These are phyloP conservation scores for Kluyveromyces aestuarii DNA, from an alignment of 805 yeast genomes.

Conservation along the genomic window DNA sequence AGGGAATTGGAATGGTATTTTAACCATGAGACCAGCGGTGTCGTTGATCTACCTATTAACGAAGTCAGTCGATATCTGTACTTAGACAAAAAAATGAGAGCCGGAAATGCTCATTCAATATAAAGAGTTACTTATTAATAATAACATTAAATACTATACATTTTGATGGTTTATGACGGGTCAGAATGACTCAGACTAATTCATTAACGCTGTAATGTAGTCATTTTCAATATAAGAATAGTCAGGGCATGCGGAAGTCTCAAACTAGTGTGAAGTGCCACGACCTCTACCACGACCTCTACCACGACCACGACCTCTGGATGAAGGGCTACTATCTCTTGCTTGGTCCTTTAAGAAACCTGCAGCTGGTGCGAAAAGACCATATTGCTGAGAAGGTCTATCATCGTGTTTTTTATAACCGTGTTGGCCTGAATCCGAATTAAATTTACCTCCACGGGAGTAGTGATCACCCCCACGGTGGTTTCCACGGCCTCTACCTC, in stretches of 20 bases:
- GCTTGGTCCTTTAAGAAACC: conserved; percentile 3
- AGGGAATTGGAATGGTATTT: conserved; percentile 30
- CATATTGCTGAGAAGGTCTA: conserved; percentile 2
- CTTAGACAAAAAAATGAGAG: conserved; percentile 8
- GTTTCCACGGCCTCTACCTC: conserved; percentile 8
- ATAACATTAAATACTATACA: neutral
- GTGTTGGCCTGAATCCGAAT: neutral
- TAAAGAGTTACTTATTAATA: neutral
- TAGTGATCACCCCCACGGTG: conserved; percentile 7
- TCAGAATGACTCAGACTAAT: conserved; percentile 1
- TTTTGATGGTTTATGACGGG: neutral
- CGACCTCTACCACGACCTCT: conserved; percentile 10
- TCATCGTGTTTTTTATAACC: neutral
- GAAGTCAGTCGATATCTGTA: conserved; percentile 61
- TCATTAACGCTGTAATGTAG: conserved; percentile 5
- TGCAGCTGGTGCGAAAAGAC: conserved; percentile 3
- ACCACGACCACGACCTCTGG: conserved; percentile 7
- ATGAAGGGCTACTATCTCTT: neutral
- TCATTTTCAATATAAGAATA: neutral
- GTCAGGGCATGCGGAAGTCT: too few species aligned
- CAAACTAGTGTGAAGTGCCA: conserved; percentile 4
- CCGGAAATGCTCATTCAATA: neutral
- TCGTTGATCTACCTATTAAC: conserved; percentile 73
- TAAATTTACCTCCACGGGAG: neutral
- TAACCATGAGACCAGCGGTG: conserved; percentile 65